These are phyloP conservation scores for Solanum chmielewskii DNA, from an alignment of 257 asterid species.

Conservation along the genomic window DNA sequence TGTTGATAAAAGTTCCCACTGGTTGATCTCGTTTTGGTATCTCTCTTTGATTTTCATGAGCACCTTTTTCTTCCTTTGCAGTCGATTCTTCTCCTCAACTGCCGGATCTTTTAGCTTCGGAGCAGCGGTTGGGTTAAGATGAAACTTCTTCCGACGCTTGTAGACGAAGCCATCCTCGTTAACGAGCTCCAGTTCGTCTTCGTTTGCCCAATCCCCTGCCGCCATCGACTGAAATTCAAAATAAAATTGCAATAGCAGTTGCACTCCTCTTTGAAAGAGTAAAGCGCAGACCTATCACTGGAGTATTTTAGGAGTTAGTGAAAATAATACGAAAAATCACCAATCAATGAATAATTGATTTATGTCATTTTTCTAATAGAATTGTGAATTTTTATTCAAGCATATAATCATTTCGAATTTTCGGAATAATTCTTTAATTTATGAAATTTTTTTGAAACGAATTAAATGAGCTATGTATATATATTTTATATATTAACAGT, in stretches of 20 bases:
- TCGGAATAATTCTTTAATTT: too few species aligned
- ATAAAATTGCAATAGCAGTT: not conserved
- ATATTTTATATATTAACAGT: too few species aligned
- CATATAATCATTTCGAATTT: too few species aligned
- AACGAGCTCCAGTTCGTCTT: constrained; percentile 54
- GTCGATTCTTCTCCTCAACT: constrained; percentile 37
- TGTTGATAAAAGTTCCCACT: constrained; percentile 75
- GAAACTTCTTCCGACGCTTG: constrained; percentile 53
- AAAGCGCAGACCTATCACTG: not conserved
- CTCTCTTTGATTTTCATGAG: constrained; percentile 45
- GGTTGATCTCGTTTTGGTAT: constrained; percentile 40
- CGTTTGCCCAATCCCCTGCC: constrained; percentile 10
- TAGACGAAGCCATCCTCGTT: constrained; percentile 57
- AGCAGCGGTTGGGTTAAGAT: constrained; percentile 22
- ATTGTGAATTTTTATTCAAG: too few species aligned
- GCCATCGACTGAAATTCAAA: constrained; percentile 26
- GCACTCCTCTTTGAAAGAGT: not conserved
- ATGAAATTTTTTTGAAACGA: too few species aligned
- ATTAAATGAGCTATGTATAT: too few species aligned
- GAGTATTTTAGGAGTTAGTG: not conserved
- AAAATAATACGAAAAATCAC: too few species aligned
- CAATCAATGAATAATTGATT: too few species aligned
- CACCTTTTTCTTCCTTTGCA: constrained; percentile 38
- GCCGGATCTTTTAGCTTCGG: constrained; percentile 55
- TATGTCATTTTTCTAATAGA: too few species aligned